Base-by-base conservation (phyloP, 495 filamentous ascomycete species). In the Arthonia radiata region DNA sequence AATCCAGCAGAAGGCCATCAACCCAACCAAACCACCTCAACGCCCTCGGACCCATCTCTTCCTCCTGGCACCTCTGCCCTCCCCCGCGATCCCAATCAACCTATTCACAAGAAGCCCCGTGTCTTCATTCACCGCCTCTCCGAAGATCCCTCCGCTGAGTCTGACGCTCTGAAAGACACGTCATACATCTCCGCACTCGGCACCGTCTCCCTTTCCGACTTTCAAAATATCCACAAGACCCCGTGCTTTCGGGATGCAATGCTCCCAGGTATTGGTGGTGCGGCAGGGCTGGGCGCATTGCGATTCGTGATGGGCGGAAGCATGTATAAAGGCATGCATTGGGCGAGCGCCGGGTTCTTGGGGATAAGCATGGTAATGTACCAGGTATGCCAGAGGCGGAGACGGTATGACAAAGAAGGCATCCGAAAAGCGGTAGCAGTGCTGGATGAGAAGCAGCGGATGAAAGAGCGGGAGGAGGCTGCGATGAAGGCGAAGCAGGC, bases 241-340 rank as follows among this genome's bases (percentile, higher is more conserved):
- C 86, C 83, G 12, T 93, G 86, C 48, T 70, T 74, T 3, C 64
- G 83, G 15, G 70, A 86, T 37, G 67, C 76, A 10, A 49, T 91
- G 30, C 49, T 94, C 40, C 66, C 69, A 1, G 86, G 81, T 14
- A 86, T 94, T 37, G 69, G 63, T 2, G 57, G 60, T 4, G 82
- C 77, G 6, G 71, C 79, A 32, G 73, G 54, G 13, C 42, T 77
- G 17, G 81, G 82, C 23, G 69, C 64, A 19, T 32, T 77, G 22
- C 59, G 72, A 23, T 71, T 61, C 42, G 44, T 93, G 8, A 48
- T 76, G 26, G 71, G 80, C 50, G 71, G 80, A n/a, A n/a, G n/a
- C n/a, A 31, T 8, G 15, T 19, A 32, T 14, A 23, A 36, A 26
- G 18, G 30, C 6, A 27, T 57, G 62, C 50, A 82, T 42, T 91